Conservation (phyloP, 2,329 filamentous ascomycete species). For the Tolypocladium endophyticum region DNA sequence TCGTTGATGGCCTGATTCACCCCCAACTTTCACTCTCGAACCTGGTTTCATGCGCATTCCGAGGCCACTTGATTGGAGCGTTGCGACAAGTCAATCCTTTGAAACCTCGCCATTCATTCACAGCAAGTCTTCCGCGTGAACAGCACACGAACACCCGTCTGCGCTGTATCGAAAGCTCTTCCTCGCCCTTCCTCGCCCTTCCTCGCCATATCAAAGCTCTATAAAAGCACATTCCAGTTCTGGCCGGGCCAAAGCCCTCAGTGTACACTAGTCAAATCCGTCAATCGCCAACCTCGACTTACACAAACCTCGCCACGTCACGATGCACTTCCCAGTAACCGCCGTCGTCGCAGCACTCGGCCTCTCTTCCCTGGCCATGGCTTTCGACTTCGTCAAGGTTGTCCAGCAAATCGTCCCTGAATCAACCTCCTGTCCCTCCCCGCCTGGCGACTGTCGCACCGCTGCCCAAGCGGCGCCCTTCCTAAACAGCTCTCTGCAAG, state of each 20-base stretch:
- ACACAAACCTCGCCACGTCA: background rate
- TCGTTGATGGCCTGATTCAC: background rate
- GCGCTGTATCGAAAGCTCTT: background rate
- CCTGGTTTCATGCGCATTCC: background rate
- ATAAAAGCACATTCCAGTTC: background rate
- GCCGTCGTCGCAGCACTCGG: conserved; percentile 3
- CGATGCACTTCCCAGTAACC: conserved; percentile 16
- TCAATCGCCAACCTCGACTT: background rate
- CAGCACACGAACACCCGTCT: background rate
- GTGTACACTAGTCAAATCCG: background rate
- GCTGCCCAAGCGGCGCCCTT: conserved; percentile 48
- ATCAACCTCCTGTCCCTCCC: conserved; percentile 38
- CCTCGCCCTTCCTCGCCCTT: too few relatives aligned
- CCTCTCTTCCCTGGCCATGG: conserved; percentile 7
- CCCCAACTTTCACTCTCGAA: background rate
- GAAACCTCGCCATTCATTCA: background rate
- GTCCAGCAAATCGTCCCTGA: conserved; percentile 39
- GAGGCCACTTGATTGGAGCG: too few relatives aligned
- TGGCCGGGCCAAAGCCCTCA: too few relatives aligned
- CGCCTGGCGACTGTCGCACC: conserved; percentile 45
- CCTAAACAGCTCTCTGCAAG: conserved; percentile 44
- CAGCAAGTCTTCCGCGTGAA: background rate
- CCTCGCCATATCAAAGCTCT: background rate
- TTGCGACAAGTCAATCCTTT: background rate
- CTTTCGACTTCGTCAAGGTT: conserved; percentile 20